phyloP scores from a whole-genome alignment of 169 alveolate genomes.

The Ichthyophthirius multifiliis region DNA sequence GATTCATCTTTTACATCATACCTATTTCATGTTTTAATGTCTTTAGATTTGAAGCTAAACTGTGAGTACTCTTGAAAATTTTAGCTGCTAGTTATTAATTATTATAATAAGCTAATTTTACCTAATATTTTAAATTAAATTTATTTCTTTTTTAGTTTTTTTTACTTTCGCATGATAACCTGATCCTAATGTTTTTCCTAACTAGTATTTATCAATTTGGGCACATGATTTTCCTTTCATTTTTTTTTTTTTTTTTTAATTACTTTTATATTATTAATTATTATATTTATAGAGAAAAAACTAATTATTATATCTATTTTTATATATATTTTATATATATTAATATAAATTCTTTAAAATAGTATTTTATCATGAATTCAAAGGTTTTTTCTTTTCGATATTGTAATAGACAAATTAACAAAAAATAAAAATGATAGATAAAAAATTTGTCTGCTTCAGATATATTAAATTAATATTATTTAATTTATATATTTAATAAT shows the following conservation, averaged over 20 bases:
- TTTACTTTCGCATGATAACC: conserved; percentile 42
- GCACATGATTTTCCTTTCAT: neutral
- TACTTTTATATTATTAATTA: too few species aligned
- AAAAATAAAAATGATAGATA: too few species aligned
- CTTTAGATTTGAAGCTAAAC: conserved; percentile 13
- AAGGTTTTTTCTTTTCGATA: too few species aligned
- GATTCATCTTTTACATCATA: conserved; percentile 22
- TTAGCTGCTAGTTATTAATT: conserved; percentile 29
- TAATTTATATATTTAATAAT: too few species aligned
- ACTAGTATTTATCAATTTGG: conserved; percentile 13
- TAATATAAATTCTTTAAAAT: too few species aligned
- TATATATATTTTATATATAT: too few species aligned
- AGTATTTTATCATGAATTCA: too few species aligned
- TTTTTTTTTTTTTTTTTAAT: neutral
- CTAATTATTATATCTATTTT: too few species aligned
- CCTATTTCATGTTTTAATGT: conserved; percentile 35
- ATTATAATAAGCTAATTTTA: conserved; percentile 38
- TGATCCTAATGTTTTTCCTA: conserved; percentile 34
- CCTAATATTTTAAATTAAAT: neutral
- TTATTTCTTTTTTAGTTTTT: neutral
- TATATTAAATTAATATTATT: too few species aligned
- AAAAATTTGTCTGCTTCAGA: too few species aligned
- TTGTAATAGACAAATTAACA: too few species aligned
- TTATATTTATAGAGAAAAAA: too few species aligned
- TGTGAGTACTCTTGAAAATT: conserved; percentile 33